Evolutionary conservation across 805 yeast species (phyloP).

Genomic region (Lipomyces sp.): DNA sequence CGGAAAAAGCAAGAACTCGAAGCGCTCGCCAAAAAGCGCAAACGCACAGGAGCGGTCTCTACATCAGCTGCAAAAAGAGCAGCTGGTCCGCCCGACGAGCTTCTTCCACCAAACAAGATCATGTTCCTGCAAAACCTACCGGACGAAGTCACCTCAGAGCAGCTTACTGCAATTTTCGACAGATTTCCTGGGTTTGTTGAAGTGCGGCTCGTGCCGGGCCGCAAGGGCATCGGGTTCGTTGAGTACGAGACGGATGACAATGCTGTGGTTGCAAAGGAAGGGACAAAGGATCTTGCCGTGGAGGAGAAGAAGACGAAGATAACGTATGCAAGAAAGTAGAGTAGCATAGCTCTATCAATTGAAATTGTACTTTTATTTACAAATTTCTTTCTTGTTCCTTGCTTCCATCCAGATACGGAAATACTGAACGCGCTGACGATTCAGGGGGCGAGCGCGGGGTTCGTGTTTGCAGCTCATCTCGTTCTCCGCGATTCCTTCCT

Average conservation of each 20-base stretch:
- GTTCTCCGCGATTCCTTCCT: too few species aligned
- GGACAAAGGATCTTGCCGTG: slow-evolving; percentile 31
- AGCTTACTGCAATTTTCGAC: slow-evolving; percentile 48
- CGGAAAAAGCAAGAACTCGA: slow-evolving; percentile 18
- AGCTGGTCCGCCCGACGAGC: slow-evolving; percentile 26
- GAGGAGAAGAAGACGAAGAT: slow-evolving; percentile 31
- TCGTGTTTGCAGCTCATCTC: too few species aligned
- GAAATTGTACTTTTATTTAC: too few species aligned
- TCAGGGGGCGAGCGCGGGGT: too few species aligned
- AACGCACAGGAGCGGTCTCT: slow-evolving; percentile 26
- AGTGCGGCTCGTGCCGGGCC: slow-evolving; percentile 60
- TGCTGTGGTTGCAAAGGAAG: slow-evolving; percentile 47
- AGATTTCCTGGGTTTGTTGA: slow-evolving; percentile 59
- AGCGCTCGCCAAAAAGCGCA: slow-evolving; percentile 24
- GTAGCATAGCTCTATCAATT: too few species aligned
- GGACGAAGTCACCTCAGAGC: slow-evolving; percentile 40
- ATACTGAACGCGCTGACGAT: too few species aligned
- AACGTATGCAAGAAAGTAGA: slow-evolving; percentile 40
- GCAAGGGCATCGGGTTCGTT: slow-evolving; percentile 68
- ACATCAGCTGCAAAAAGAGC: slow-evolving; percentile 21
- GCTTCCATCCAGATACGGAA: too few species aligned
- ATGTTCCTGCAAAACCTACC: slow-evolving; percentile 68
- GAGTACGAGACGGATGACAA: slow-evolving; percentile 61
- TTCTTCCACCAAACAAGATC: slow-evolving; percentile 64
- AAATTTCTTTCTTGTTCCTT: too few species aligned